These are phyloP conservation scores for Cryptosporidium andersoni DNA, from an alignment of 169 alveolate species.

Conservation along the genomic window DNA sequence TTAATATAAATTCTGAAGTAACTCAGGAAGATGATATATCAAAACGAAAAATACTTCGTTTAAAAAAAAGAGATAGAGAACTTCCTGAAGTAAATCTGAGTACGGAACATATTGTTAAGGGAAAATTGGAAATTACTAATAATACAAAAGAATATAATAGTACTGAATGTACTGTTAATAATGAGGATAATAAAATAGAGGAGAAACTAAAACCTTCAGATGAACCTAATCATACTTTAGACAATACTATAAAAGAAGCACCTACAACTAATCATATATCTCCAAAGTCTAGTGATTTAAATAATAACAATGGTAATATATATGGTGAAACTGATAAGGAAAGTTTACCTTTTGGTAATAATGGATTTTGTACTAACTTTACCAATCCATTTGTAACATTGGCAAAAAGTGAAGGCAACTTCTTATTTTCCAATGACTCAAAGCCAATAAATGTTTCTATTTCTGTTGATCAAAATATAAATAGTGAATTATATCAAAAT, in stretches of 20 bases:
- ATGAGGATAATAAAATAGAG: neutral
- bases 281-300: neutral
- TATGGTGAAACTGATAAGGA: neutral
- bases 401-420: slow-evolving; percentile 32
- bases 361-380: slow-evolving; percentile 45
- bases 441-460: neutral
- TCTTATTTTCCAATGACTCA: slow-evolving; percentile 47
- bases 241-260: neutral
- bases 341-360: slow-evolving; percentile 50
- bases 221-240: neutral
- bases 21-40: neutral
- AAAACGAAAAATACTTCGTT: slow-evolving; percentile 18
- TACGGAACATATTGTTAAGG: neutral
- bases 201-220: neutral
- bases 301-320: neutral
- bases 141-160: neutral
- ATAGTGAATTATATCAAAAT: neutral
- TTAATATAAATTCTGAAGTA: neutral
- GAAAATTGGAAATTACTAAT: neutral
- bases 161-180: neutral
- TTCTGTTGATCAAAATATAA: neutral
- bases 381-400: slow-evolving; percentile 53
- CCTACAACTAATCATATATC: neutral
- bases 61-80: slow-evolving; percentile 12
- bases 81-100: neutral